Base-by-base conservation (phyloP, 1,139 yeast species). In the Scheffersomyces segobiensis region DNA sequence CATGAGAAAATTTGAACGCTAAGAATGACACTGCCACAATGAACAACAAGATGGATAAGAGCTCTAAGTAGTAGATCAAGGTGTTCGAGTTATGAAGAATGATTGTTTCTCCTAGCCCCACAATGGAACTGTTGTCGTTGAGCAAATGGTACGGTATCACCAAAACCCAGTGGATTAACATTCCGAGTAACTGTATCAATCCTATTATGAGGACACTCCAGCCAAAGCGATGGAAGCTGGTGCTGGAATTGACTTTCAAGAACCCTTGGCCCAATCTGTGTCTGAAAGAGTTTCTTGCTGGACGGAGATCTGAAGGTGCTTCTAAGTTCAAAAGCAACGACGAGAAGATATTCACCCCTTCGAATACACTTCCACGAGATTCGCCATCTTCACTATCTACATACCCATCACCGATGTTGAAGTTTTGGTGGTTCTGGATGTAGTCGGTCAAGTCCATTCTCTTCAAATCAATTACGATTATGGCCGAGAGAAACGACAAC, bases 391-490 rank as follows among this genome's bases (percentile, higher is more conserved):
- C 50, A 18, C 2, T 17, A 5, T 48, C 50, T 3, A 19, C 7
- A 24, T 48, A 48, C 8, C 50, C 8, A n/a, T 48, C 50, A 5
- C 24, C 17, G 14, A 32, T 32, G n/a, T 48, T 48, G 19, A 52
- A 24, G 18, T 49, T n/a, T n/a, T 54, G 32, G 46, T 56, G 59
- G 46, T 58, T 55, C 58, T 67, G 59, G 48, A 84, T 65, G 47
- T 86, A 69, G 60, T 87, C 91, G 12, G 84, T 83, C 21, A 88
- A 76, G 65, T 88, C 93, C 50, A 82, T 71, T 57, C 92, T 79
- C 52, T 86, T 82, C 53, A 88, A 74, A 72, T 91, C 97, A 52
- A 91, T 82, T 39, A 88, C 80, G 19, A 90, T 72, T 0, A 89
- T 84, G 0, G 93, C 87, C 0, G 87, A 76, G 60, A 89, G 83